Percentiles rank a stretch among this genome's conserved stretches.
Conservation (phyloP, 2,329 filamentous ascomycete genomes). For the Monosporascus cannonballus region DNA sequence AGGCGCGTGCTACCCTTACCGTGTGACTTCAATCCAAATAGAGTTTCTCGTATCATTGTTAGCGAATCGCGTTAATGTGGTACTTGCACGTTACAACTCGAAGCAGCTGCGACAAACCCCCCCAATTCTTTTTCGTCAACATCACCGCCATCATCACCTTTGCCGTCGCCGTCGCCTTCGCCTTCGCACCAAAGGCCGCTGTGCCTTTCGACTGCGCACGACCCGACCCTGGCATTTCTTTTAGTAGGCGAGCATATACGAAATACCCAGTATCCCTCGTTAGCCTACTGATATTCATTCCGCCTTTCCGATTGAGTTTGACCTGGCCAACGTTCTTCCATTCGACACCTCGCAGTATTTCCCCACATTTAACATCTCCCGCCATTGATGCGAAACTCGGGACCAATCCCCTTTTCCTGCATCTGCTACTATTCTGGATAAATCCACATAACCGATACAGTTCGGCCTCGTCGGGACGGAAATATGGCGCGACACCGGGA, state of each 20-base stretch:
- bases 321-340: no score
- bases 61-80: neutral
- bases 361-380: no score
- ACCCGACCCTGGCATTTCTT: neutral
- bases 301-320: no score
- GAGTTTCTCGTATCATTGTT: neutral
- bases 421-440: neutral
- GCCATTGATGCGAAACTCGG: no score
- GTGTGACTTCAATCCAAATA: neutral
- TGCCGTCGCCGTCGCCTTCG: neutral
- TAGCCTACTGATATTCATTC: no score
- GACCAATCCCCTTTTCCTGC: neutral
- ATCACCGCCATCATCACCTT: constrained; percentile 1
- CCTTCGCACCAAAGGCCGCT: neutral
- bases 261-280: neutral
- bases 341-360: no score
- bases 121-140: neutral
- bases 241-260: neutral
- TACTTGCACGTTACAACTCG: constrained; percentile 1
- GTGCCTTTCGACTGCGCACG: neutral
- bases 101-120: constrained; percentile 1
- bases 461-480: constrained; percentile 5
- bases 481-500: constrained; percentile 35
- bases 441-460: neutral
- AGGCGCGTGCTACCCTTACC: neutral